phyloP scores from a whole-genome alignment of 2,329 filamentous ascomycete species.

The Sporothrix globosa region DNA sequence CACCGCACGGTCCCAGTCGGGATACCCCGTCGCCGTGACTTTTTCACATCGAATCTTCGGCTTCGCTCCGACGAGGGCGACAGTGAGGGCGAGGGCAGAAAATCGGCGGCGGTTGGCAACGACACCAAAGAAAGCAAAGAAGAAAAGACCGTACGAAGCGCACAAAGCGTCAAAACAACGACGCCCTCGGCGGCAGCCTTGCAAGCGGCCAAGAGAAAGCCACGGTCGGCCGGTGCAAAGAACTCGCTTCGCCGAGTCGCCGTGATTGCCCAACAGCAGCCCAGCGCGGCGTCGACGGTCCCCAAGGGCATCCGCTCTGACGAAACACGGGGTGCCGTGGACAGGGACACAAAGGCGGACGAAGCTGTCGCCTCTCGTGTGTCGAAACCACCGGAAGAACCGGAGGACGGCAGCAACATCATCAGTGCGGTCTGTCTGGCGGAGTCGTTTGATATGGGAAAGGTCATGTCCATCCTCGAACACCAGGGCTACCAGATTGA shows the following conservation, averaged over 20 bases:
- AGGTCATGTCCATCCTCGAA: constrained; percentile 60
- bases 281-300: constrained; percentile 42
- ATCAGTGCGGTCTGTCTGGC: constrained; percentile 65
- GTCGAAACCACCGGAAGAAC: constrained; percentile 26
- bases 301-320: constrained; percentile 8
- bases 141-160: neutral
- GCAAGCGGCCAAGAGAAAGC: constrained; percentile 36
- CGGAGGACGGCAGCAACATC: constrained; percentile 46
- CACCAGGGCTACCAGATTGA: constrained; percentile 65
- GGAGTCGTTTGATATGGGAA: constrained; percentile 66
- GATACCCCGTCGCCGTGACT: constrained; percentile 60
- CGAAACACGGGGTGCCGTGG: neutral
- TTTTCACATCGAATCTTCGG: constrained; percentile 68
- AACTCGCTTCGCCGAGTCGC: constrained; percentile 83
- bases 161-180: constrained; percentile 28
- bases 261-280: constrained; percentile 74
- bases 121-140: neutral
- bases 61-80: constrained; percentile 49
- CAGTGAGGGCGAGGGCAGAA: neutral
- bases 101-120: neutral
- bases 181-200: neutral
- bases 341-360: constrained; percentile 27
- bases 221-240: constrained; percentile 44
- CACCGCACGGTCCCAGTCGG: constrained; percentile 51
- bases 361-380: constrained; percentile 28